Evolutionary conservation across 2,329 filamentous ascomycete genomes (phyloP).

Genomic region (Apiospora sp.): DNA sequence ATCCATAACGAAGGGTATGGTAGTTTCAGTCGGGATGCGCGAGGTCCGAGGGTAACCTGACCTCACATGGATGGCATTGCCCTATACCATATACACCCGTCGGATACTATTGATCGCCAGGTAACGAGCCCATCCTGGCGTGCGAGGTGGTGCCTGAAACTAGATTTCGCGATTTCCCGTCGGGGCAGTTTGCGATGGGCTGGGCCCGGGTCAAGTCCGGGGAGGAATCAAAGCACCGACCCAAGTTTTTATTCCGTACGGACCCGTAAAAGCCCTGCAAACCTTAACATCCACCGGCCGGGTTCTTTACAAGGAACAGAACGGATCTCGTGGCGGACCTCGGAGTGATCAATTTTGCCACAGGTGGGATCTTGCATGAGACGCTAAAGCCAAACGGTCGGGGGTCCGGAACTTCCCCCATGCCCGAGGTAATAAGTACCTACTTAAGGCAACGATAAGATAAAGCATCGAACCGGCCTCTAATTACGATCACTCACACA

Average conservation of each 20-base stretch:
- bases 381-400: not conserved
- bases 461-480: conserved; percentile 40
- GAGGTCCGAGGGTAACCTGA: not conserved
- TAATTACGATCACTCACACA: conserved; percentile 46
- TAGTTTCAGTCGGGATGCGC: not conserved
- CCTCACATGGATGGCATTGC: not conserved
- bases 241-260: not conserved
- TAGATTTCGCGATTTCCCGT: not conserved
- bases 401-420: not conserved
- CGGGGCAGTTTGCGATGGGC: too few species aligned
- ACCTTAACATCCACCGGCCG: not conserved
- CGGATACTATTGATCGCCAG: not conserved
- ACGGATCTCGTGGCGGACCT: not conserved
- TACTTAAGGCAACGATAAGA: not conserved
- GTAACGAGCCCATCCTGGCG: not conserved
- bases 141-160: not conserved
- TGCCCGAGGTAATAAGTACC: not conserved
- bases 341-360: conserved; percentile 1
- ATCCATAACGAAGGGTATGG: not conserved
- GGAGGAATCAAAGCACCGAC: not conserved
- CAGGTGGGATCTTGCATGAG: not conserved
- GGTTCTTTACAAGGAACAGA: not conserved
- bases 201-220: not conserved
- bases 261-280: not conserved
- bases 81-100: not conserved